Evolutionary conservation across 768 basidiomycete genomes (phyloP).

Genomic region (Xanthoconium purpureum): DNA sequence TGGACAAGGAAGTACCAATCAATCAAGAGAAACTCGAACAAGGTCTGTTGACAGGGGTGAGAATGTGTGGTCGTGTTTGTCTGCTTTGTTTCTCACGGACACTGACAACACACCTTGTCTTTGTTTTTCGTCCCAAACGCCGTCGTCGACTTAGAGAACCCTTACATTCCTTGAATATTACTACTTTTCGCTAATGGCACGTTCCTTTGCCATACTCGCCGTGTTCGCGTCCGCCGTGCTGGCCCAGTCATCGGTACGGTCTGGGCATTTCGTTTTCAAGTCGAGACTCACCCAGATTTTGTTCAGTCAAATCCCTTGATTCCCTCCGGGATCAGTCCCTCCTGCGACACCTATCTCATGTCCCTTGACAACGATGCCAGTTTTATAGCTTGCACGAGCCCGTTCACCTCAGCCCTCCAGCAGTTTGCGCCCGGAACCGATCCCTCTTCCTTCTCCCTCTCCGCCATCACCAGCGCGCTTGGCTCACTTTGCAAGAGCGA

Average conservation of each 20-base stretch:
- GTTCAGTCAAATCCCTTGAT: conserved; percentile 50
- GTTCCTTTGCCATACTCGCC: conserved; percentile 51
- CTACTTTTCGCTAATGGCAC: conserved; percentile 31
- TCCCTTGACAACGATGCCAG: conserved; percentile 58
- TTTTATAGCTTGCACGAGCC: conserved; percentile 58
- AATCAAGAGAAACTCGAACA: no score
- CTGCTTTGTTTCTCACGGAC: neutral
- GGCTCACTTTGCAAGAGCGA: conserved; percentile 50
- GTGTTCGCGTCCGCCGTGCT: conserved; percentile 48
- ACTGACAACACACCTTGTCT: neutral
- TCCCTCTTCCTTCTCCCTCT: conserved; percentile 36
- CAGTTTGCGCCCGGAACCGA: conserved; percentile 48
- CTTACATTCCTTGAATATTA: conserved; percentile 31
- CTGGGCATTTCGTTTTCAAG: neutral
- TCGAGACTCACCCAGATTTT: conserved; percentile 9
- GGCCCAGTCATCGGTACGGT: conserved; percentile 47
- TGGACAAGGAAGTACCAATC: no score
- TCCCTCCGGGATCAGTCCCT: conserved; percentile 58
- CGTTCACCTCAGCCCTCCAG: conserved; percentile 59
- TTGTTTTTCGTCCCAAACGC: neutral
- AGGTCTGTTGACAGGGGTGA: no score
- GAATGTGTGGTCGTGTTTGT: conserved; percentile 9
- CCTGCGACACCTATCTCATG: conserved; percentile 58
- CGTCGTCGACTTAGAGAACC: neutral
- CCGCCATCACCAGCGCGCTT: conserved; percentile 52